Evolutionary conservation across 805 yeast species (phyloP), one percentile per base, ranked within the genome.

Genomic region (Candida sanyiensis): DNA sequence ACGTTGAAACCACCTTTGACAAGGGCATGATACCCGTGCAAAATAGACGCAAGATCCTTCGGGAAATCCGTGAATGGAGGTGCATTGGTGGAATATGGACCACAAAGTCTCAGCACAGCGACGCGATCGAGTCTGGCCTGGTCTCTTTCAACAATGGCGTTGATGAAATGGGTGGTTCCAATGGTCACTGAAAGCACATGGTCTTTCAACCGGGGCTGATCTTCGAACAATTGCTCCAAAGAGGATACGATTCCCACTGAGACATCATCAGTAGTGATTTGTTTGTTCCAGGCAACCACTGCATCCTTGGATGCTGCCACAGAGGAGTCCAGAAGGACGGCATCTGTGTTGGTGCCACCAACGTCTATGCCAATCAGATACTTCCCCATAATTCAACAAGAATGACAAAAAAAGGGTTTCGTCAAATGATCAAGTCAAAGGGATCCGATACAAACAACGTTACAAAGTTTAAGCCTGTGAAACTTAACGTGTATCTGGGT

Each of bases 341-440:
- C 60, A 49, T 71, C 75, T 1, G 75, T 68, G 55, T 70, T 70
- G 26, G 75, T 71, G 12, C 75, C 75, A 18, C 76, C 76, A 30
- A 71, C 75, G 49, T 71, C 76, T 15, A 71, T 66, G 18, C 75
- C 77, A 25, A 70, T 62, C 7, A 66, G 45, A 27, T 48, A 47
- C n/a, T 41, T 41, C 1, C 47, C 25, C 47, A 45, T 46, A 8
- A 10, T n/a, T n/a, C n/a, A n/a, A n/a, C n/a, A n/a, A n/a, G n/a
- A n/a, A n/a, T n/a, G n/a, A n/a, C n/a, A n/a, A n/a, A n/a, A n/a
- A n/a, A n/a, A n/a, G n/a, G n/a, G n/a, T n/a, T n/a, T n/a, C n/a
- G n/a, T n/a, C n/a, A n/a, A n/a, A n/a, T n/a, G n/a, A n/a, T n/a
- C n/a, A n/a, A n/a, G n/a, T n/a, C n/a, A n/a, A n/a, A n/a, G n/a